A percentile compares a stretch with the other conserved stretches of the same genome.
Evolutionary conservation across 768 basidiomycete species (phyloP).

Genomic region (Suillus tomentosus): DNA sequence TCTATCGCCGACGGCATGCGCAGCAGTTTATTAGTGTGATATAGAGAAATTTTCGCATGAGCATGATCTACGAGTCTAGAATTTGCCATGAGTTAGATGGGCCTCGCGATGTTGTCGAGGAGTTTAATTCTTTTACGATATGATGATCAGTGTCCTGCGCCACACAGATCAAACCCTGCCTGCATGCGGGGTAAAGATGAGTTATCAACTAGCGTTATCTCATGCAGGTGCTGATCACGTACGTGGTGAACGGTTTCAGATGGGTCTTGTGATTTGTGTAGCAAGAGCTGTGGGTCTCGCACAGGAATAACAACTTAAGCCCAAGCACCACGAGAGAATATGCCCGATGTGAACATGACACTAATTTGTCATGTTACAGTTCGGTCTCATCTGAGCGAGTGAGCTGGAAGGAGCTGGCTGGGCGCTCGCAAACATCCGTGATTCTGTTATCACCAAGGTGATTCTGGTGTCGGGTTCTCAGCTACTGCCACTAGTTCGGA

Average conservation of each 20-base stretch:
- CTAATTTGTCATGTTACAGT: neutral
- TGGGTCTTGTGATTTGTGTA: conserved; percentile 1
- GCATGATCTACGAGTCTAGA: neutral
- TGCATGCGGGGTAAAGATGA: neutral
- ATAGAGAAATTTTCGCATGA: neutral
- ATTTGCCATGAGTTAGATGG: neutral
- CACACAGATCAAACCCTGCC: neutral
- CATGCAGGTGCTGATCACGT: neutral
- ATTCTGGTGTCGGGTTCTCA: neutral
- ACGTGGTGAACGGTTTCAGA: neutral
- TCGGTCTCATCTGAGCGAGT: neutral
- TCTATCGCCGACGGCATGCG: neutral
- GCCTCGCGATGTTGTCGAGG: neutral
- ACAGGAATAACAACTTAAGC: neutral
- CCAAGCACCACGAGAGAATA: conserved; percentile 3
- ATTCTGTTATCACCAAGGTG: conserved; percentile 1
- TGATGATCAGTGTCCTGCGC: neutral
- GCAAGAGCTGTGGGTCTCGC: conserved; percentile 1
- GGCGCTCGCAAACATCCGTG: conserved; percentile 3
- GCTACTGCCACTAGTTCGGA: neutral
- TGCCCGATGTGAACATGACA: conserved; percentile 1
- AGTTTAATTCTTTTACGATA: neutral
- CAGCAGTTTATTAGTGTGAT: neutral
- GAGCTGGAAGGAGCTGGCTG: neutral
- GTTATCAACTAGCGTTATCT: neutral